A percentile compares a stretch with the other conserved stretches of the same genome.
Evolutionary conservation across 2,329 filamentous ascomycete genomes (phyloP).

Genomic region (Fonsecaea nubica): DNA sequence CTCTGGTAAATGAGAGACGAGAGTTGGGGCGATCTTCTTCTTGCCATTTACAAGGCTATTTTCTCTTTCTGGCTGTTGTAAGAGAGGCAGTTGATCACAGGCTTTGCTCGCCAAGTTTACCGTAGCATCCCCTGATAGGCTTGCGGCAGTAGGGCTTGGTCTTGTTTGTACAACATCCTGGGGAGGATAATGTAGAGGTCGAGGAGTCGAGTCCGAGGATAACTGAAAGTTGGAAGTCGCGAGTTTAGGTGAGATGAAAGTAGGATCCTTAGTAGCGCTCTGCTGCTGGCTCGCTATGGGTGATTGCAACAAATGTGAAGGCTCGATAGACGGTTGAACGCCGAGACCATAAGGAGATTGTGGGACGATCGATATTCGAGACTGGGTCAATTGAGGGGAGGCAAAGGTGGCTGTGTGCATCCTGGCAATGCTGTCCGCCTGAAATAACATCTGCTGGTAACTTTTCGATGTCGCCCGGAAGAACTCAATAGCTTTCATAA

Average conservation of each 20-base stretch:
- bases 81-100: background rate
- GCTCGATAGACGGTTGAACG: constrained; percentile 20
- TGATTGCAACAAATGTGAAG: constrained; percentile 11
- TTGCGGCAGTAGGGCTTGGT: background rate
- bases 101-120: background rate
- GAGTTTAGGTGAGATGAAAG: background rate
- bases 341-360: constrained; percentile 27
- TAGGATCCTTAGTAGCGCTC: background rate
- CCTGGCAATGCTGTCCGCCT: constrained; percentile 22
- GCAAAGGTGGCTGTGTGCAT: constrained; percentile 21
- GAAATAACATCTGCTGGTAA: constrained; percentile 49
- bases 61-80: constrained; percentile 1
- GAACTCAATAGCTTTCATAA: constrained; percentile 64
- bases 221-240: background rate
- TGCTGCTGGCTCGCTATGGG: constrained; percentile 11
- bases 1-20: constrained; percentile 25
- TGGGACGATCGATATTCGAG: constrained; percentile 18
- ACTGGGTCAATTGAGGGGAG: constrained; percentile 26
- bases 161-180: background rate
- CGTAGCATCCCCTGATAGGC: background rate
- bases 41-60: constrained; percentile 17
- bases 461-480: constrained; percentile 61
- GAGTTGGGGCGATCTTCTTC: constrained; percentile 36
- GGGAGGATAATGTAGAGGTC: background rate
- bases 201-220: background rate